These are phyloP conservation scores for Colletotrichum chrysophilum DNA, from an alignment of 2,329 filamentous ascomycete species.

Conservation along the genomic window DNA sequence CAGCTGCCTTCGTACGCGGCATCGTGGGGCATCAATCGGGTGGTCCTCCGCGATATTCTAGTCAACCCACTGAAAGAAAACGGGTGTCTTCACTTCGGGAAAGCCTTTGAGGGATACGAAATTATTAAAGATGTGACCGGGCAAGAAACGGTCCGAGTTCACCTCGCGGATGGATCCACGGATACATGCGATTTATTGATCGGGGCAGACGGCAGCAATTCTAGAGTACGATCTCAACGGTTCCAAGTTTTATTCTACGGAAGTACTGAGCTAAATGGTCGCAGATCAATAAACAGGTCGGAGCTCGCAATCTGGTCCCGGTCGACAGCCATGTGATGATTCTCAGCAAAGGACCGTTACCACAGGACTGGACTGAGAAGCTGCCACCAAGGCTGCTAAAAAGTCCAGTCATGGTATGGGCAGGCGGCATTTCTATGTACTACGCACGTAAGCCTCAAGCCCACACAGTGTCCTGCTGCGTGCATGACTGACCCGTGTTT, in stretches of 20 bases:
- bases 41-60: background rate
- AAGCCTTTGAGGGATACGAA: background rate
- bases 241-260: background rate
- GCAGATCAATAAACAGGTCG: background rate
- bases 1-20: background rate
- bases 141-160: background rate
- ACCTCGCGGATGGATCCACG: background rate
- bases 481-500: background rate
- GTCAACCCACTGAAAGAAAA: background rate
- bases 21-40: background rate
- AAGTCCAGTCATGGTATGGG: background rate
- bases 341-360: background rate
- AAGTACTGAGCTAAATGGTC: background rate
- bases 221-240: background rate
- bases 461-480: background rate
- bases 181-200: background rate
- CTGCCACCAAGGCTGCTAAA: background rate
- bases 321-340: background rate
- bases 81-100: background rate
- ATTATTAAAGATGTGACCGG: background rate
- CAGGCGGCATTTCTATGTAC: background rate
- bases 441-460: background rate
- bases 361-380: background rate
- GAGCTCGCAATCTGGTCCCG: background rate
- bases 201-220: background rate